Conservation (phyloP, 2,329 filamentous ascomycete species). For the Fusarium penzigii region DNA sequence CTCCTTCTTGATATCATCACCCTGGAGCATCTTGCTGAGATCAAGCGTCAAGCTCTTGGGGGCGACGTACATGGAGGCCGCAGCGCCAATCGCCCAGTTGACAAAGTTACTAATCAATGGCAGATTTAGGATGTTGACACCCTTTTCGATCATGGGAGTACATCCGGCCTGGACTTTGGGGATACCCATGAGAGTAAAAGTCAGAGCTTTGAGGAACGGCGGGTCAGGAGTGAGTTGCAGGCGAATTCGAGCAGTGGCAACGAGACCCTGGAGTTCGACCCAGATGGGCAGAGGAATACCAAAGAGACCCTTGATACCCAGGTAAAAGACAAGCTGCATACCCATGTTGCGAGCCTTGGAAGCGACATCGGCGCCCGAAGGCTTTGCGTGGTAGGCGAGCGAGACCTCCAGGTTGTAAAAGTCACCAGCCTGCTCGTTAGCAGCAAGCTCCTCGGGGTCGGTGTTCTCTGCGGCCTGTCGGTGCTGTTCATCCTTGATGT, state of each 20-base stretch:
- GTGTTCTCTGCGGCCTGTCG: constrained; percentile 78
- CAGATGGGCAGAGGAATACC: constrained; percentile 85
- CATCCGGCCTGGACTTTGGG: constrained; percentile 89
- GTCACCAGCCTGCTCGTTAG: constrained; percentile 85
- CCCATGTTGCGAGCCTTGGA: constrained; percentile 94
- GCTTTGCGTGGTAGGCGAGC: constrained; percentile 87
- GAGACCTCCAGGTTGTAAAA: constrained; percentile 93
- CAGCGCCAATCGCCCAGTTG: constrained; percentile 88
- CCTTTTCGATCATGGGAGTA: constrained; percentile 87
- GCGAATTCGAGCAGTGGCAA: constrained; percentile 81
- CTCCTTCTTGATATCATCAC: constrained; percentile 90
- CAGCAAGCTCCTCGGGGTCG: constrained; percentile 83
- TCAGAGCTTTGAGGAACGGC: constrained; percentile 88
- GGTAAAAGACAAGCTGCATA: constrained; percentile 93
- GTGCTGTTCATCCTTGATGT: constrained; percentile 80
- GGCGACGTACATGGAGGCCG: constrained; percentile 87
- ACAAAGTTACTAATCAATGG: constrained; percentile 95
- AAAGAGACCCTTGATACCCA: constrained; percentile 86
- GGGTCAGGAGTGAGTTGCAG: constrained; percentile 86
- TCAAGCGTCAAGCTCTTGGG: constrained; percentile 94
- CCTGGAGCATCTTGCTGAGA: constrained; percentile 84
- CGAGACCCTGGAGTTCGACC: constrained; percentile 88
- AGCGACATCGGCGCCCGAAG: constrained; percentile 67
- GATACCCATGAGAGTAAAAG: constrained; percentile 90
- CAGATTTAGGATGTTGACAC: constrained; percentile 87